Base-by-base conservation (phyloP, 352 stramenopile species). In the Peronosclerospora sorghi region DNA sequence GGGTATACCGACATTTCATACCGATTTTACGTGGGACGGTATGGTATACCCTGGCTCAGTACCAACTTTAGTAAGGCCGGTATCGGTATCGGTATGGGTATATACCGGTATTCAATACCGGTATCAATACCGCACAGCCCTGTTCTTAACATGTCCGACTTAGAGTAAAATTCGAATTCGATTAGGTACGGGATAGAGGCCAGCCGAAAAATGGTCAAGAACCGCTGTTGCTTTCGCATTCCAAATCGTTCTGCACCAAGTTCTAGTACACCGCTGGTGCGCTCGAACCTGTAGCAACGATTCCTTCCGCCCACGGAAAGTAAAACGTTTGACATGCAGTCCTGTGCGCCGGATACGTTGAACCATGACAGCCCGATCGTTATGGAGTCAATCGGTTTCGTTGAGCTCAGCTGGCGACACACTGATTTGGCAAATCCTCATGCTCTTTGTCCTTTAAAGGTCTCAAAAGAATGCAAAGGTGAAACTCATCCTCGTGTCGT, bases 391-490 rank as follows among this genome's bases (percentile, higher is more conserved):
- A 39, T 7, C 35, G 54, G 51, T 35, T 19, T 19, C 19, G 19
- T 41, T 23, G 56, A 21, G 20, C 51, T 65, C 15, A 59, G 32
- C n/a, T 26, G 21, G 21, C 21, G 4, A 6, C 21, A 26, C 6
- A 6, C 3, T 26, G 4, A 26, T 62, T 44, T 8, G 36, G 51
- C 1, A 76, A 27, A 20, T 82, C 68, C 8, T 76, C n/a, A 21
- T 63, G 51, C 47, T 86, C 70, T 38, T 87, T 70, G 45, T 64
- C 57, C 48, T 86, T 85, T 18, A 66, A 79, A 29, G 75, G 56
- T 34, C 84, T 88, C 32, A 91, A 51, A 35, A 91, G 14, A 51
- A 91, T 87, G n/a, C 76, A 76, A 61, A 91, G 86, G 40, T 91
- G 76, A 51, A 77, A 91, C 27, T 86, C 75, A 41, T 76, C 71